phyloP scores from a whole-genome alignment of 2,329 filamentous ascomycete genomes.

The Thermoascus crustaceus region DNA sequence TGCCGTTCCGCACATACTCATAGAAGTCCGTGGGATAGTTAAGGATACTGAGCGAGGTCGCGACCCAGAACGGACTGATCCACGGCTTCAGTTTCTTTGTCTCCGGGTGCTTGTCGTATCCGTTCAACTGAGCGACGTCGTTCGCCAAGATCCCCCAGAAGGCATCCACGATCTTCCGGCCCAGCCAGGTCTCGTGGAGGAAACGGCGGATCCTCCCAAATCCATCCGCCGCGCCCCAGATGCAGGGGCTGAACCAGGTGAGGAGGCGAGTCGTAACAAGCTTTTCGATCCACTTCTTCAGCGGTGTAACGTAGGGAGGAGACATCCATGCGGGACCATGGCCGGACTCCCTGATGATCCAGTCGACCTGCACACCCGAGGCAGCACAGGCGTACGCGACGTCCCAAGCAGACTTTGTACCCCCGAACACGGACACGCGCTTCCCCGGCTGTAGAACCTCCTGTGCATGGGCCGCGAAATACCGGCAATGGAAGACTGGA shows the following conservation, averaged over 20 bases:
- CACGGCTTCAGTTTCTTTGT: conserved; percentile 40
- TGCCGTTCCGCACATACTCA: conserved; percentile 45
- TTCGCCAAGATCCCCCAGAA: conserved; percentile 48
- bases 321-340: conserved; percentile 35
- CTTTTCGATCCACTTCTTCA: conserved; percentile 62
- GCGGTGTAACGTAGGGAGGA: conserved; percentile 53
- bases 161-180: conserved; percentile 39
- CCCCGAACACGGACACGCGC: conserved; percentile 47
- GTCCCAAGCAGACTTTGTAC: conserved; percentile 56
- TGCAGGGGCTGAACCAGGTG: conserved; percentile 67
- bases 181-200: conserved; percentile 45
- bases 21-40: conserved; percentile 54
- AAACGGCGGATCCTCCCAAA: conserved; percentile 39
- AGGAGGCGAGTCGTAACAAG: conserved; percentile 59
- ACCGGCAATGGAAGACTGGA: conserved; percentile 51
- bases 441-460: conserved; percentile 24
- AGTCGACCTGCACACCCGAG: conserved; percentile 41
- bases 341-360: conserved; percentile 35
- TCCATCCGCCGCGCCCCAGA: conserved; percentile 59
- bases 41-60: conserved; percentile 49
- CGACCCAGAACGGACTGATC: conserved; percentile 45
- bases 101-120: conserved; percentile 39
- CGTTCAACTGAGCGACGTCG: conserved; percentile 42
- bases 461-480: conserved; percentile 38
- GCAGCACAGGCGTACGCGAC: conserved; percentile 51